Evolutionary conservation across 2,329 filamentous ascomycete genomes (phyloP), one percentile per base, ranked within the genome.

Genomic region (Podosphaera aphanis): DNA sequence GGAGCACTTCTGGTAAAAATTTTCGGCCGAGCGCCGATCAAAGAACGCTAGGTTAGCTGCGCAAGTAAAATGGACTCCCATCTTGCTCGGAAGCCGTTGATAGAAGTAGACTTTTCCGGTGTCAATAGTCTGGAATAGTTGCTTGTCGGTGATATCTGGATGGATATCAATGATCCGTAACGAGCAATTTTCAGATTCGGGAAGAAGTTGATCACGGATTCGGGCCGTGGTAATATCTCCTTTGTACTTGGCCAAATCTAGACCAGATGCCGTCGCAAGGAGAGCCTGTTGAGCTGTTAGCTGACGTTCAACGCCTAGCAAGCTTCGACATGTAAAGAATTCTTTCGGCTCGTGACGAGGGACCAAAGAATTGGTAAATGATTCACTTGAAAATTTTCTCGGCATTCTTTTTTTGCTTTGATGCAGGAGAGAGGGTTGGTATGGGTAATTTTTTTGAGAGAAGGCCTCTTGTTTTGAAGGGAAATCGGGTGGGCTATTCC

Each of bases 41-140:
- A 45, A 36, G 18, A 45, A 45, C n/a, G 33, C 43, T 10, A 45
- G 21, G 23, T 45, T 38, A 1, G 33, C 31, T 15, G 43, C 43
- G 16, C 43, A 45, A 16, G 18, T 38, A 13, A 16, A n/a, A 16
- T 45, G 43, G 8, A 23, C 20, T 11, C 31, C 31, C 10, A 15
- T 37, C 13, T 19, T 31, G 10, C 21, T 25, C 7, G 33, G 16
- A 10, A 37, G 31, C n/a, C 19, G 33, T 18, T 37, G 33, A 19
- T 23, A 45, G 20, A 37, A 35, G 36, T 45, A 45, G 11, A 45
- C 43, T 19, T 38, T 45, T 18, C 43, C 43, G 13, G 43, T 45
- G 20, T 27, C n/a, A 38, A 45, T 45, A 21, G 31, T 27, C 16
- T 20, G 10, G 23, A 45, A 45, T 16, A 45, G 1, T 13, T 45